A percentile compares a stretch with the other conserved stretches of the same genome.
These are phyloP conservation scores for Diutina scorzettiae DNA, from an alignment of 1,139 yeast species.

Conservation along the genomic window DNA sequence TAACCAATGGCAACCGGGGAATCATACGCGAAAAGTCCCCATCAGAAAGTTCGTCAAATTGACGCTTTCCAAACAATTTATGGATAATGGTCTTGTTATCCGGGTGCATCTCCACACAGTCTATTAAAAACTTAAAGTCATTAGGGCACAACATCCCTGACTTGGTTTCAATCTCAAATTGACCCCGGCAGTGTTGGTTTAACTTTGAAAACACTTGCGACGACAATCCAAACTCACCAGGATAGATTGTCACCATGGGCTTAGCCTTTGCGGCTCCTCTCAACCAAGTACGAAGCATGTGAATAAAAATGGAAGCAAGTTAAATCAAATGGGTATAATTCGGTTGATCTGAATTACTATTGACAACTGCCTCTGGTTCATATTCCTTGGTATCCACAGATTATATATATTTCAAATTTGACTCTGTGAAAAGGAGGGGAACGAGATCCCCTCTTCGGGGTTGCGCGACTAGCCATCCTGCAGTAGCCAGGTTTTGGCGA, in stretches of 20 bases:
- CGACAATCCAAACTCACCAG: background rate
- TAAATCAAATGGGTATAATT: too few relatives aligned
- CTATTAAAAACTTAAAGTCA: background rate
- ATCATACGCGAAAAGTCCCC: background rate
- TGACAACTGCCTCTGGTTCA: too few relatives aligned
- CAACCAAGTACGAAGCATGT: background rate
- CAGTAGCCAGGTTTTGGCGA: too few relatives aligned
- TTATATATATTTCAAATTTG: too few relatives aligned
- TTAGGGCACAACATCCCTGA: background rate
- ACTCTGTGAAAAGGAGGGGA: too few relatives aligned
- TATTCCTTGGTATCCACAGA: too few relatives aligned
- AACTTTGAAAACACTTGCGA: background rate
- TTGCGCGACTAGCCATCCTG: too few relatives aligned
- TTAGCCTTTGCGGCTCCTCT: background rate
- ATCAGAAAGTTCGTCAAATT: background rate
- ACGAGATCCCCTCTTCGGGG: too few relatives aligned
- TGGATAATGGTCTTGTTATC: slow-evolving; percentile 5
- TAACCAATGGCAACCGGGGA: slow-evolving; percentile 29
- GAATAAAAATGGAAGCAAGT: too few relatives aligned
- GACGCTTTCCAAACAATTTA: background rate
- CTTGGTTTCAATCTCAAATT: slow-evolving; percentile 1
- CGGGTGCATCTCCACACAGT: slow-evolving; percentile 3
- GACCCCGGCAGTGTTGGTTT: background rate
- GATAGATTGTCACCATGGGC: background rate
- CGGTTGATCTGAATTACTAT: too few relatives aligned